Base-by-base conservation (phyloP, 2,329 filamentous ascomycete genomes). In the Penicillium sp. region DNA sequence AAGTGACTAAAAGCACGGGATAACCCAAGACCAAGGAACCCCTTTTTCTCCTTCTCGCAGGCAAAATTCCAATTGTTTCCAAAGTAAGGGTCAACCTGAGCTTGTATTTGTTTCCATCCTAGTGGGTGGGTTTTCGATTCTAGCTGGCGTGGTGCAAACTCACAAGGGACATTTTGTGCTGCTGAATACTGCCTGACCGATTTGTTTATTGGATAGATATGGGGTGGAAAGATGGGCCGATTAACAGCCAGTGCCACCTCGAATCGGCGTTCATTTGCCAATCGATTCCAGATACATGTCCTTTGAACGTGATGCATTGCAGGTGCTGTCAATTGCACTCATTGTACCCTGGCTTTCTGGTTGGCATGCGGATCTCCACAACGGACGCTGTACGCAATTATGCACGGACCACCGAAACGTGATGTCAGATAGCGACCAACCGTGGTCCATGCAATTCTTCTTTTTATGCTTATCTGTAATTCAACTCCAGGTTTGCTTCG, bases 1-100 rank as follows among this genome's bases (percentile, higher is more conserved):
- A 54, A 58, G 9, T 41, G 52, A 39, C 54, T 58, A 21, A 60
- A 62, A 16, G 61, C 60, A 16, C 54, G 61, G 9, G 61, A 60
- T 12, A 63, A 27, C 7, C 61, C 61, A 18, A 60, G n/a, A 7
- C 39, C 44, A 18, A 57, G 48, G 27, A 62, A 62, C 3, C 40
- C 52, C 13, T 48, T 47, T 42, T 50, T 63, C 25, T 62, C 54
- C 34, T 46, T 56, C 18, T 59, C 46, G 38, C 49, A 58, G n/a
- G 45, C 9, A 27, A 63, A 63, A 2, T 41, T 46, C 61, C 61
- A 62, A 29, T 60, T 46, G 6, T 56, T 18, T 5, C 12, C 23
- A 15, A 63, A 60, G 31, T 56, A 60, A 6, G 61, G 61, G 34
- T 62, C 61, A 45, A 62, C 50, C 25, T 54, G 37, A 2, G 48